Base-by-base conservation (phyloP, 2,329 filamentous ascomycete genomes). In the Basipetospora chlamydospora region DNA sequence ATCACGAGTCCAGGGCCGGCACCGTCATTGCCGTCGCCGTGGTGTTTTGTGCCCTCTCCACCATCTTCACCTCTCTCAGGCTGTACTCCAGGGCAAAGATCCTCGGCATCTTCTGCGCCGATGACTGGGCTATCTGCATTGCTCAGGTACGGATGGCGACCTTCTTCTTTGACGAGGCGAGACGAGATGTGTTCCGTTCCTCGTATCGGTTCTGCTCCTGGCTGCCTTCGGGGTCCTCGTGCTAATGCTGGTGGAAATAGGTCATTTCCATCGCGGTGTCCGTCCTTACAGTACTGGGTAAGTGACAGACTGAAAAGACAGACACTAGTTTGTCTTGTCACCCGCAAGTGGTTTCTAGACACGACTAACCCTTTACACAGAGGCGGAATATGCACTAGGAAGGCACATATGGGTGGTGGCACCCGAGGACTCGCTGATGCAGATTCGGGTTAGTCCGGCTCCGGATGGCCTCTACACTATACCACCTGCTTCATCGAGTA, bases 121-220 rank as follows among this genome's bases (percentile, higher is more conserved):
- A 53, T 42, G 50, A 52, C 42, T 51, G 46, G 46, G 46, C 42
- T 9, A 51, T 52, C 20, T 26, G 45, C 11, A 10, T 44, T 3
- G 46, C 50, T 13, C 35, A 35, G 33, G 33, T 35, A 35, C n/a
- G 30, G 16, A 12, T 3, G 11, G 6, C 18, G 5, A 13, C 6
- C n/a, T n/a, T n/a, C n/a, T n/a, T n/a, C n/a, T n/a, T n/a, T n/a
- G n/a, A n/a, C n/a, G n/a, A n/a, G n/a, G n/a, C n/a, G n/a, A n/a
- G n/a, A n/a, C n/a, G n/a, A n/a, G n/a, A n/a, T n/a, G n/a, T n/a
- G n/a, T n/a, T n/a, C n/a, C n/a, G n/a, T n/a, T n/a, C n/a, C n/a
- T n/a, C n/a, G n/a, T n/a, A n/a, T n/a, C n/a, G n/a, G n/a, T n/a
- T n/a, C n/a, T n/a, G n/a, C n/a, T n/a, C n/a, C n/a, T n/a, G n/a